These are phyloP conservation scores for Spergularia marina DNA, from an alignment of 148 eudicot genomes.

Conservation along the genomic window DNA sequence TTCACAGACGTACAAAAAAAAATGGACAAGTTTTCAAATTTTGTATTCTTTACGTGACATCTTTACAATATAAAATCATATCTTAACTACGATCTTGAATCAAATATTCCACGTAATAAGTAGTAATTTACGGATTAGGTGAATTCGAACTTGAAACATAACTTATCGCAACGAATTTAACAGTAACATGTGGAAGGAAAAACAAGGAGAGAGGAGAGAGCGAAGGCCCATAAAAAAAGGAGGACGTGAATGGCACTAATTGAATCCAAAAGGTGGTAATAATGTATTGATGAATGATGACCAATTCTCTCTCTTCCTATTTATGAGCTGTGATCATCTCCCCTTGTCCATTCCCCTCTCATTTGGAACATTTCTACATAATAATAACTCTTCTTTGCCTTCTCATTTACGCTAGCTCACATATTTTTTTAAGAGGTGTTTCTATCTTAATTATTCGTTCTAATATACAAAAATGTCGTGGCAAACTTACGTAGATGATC, in stretches of 20 bases:
- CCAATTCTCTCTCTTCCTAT: conserved; percentile 21
- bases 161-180: neutral
- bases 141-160: too few relatives aligned
- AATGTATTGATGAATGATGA: neutral
- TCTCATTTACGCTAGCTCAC: neutral
- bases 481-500: conserved; percentile 54
- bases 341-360: neutral
- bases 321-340: conserved; percentile 21
- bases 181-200: neutral
- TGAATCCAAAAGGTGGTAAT: conserved; percentile 14
- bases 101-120: too few relatives aligned
- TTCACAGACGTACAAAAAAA: too few relatives aligned
- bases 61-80: too few relatives aligned
- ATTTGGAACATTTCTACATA: neutral
- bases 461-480: conserved; percentile 46
- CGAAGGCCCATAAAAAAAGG: conserved; percentile 5
- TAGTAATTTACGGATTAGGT: too few relatives aligned
- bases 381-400: neutral
- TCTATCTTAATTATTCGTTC: too few relatives aligned
- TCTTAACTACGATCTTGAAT: too few relatives aligned
- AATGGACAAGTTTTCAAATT: too few relatives aligned
- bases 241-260: conserved; percentile 36
- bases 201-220: neutral
- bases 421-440: too few relatives aligned
- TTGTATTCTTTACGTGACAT: too few relatives aligned